phyloP scores from a whole-genome alignment of 73 alveolate genomes.

The Effrenium voratum region DNA sequence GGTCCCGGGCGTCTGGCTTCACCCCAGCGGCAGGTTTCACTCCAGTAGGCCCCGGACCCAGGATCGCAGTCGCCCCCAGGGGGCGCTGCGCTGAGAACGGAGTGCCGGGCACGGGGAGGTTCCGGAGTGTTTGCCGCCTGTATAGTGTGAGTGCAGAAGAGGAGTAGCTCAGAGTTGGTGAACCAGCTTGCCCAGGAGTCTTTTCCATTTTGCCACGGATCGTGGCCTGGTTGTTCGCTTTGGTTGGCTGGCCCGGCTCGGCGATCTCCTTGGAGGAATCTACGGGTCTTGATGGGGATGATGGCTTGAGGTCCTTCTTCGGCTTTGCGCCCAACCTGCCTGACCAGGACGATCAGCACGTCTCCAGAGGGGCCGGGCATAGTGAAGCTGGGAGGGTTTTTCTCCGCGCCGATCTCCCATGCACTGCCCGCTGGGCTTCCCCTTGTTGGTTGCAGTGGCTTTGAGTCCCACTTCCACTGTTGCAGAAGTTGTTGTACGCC shows the following conservation, averaged over 20 bases:
- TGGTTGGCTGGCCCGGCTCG: neutral
- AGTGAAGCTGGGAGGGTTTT: neutral
- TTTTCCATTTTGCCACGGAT: neutral
- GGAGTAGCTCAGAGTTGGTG: neutral
- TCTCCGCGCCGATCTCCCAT: neutral
- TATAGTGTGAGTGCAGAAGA: no score
- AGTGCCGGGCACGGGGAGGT: no score
- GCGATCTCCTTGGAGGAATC: neutral
- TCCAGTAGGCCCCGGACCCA: no score
- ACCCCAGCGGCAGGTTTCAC: no score
- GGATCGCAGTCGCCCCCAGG: no score
- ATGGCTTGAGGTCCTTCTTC: neutral
- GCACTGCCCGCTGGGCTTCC: neutral
- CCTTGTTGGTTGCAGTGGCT: neutral
- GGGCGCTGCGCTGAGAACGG: no score
- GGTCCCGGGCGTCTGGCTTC: no score
- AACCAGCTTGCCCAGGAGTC: neutral
- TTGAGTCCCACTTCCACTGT: neutral
- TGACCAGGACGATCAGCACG: neutral
- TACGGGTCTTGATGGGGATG: neutral
- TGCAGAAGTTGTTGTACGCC: neutral
- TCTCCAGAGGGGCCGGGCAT: neutral
- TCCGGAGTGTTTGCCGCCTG: no score
- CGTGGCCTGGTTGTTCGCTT: no score
- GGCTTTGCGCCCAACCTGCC: neutral